Conservation (phyloP, 208 protist species). For the Tritrichomonas musculus region DNA sequence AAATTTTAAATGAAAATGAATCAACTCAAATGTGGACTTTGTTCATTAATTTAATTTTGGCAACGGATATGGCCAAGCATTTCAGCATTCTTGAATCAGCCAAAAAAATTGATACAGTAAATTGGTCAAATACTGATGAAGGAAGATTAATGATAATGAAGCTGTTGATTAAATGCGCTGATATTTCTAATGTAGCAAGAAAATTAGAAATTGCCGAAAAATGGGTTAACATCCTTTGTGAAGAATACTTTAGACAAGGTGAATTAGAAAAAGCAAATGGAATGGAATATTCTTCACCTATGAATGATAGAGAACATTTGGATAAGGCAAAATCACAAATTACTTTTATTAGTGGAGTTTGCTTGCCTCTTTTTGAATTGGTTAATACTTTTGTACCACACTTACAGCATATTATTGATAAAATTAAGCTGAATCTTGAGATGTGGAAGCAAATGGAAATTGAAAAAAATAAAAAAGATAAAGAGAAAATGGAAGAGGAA, state of each 20-base stretch:
- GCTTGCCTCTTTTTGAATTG: neutral
- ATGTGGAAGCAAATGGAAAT: neutral
- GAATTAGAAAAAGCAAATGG: conserved; percentile 23
- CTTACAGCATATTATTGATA: neutral
- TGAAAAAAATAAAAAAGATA: neutral
- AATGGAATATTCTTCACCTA: neutral
- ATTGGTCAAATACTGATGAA: neutral
- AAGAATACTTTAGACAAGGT: conserved; percentile 30
- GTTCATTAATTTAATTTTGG: conserved; percentile 51
- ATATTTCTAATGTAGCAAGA: conserved; percentile 4
- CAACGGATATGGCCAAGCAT: conserved; percentile 56
- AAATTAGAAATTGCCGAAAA: neutral
- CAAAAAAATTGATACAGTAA: neutral
- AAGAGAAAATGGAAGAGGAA: neutral
- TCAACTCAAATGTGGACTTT: conserved; percentile 43
- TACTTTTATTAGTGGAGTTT: neutral
- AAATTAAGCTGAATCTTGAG: neutral
- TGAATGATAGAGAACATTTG: conserved; percentile 33
- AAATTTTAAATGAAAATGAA: conserved; percentile 34
- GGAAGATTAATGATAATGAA: neutral
- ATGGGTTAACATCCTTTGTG: neutral
- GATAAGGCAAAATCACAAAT: neutral
- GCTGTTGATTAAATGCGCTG: neutral
- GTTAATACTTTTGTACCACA: neutral
- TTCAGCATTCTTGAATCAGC: conserved; percentile 39